Evolutionary conservation across 495 filamentous ascomycete genomes (phyloP), one percentile per base, ranked within the genome.

Genomic region (Pyrenula aspistea): DNA sequence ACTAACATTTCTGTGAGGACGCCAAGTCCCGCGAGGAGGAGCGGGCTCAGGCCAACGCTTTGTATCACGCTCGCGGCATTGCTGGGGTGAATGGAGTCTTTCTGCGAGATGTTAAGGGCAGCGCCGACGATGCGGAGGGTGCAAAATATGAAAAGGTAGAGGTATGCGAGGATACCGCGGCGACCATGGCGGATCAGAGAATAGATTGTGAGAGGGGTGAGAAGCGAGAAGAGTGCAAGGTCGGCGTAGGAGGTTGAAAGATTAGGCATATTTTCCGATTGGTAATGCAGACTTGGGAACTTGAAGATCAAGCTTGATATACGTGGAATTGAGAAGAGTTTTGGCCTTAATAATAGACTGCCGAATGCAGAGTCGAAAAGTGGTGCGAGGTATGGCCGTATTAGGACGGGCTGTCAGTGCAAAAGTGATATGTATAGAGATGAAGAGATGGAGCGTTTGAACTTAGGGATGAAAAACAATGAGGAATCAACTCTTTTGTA

Each of bases 1-100:
- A 62, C 72, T 58, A 56, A 76, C 74, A 70, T 63, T 61, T 76
- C 72, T 51, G 72, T 69, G 0, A 76, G 60, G 25, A 75, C 56
- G 0, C 71, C 69, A 59, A 61, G 62, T 2, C 58, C 51, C 0
- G 65, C 67, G 20, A 75, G 64, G n/a, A 77, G 61, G 4, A 77
- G 60, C 15, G 74, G 73, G 0, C 71, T 73, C 2, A 76, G 56
- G 2, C 74, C 74, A 48, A 77, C 67, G 36, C 67, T 71, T 1
- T 64, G 63, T 12, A 77, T 64, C 11, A 75, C 61, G 22, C 63
- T 58, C 3, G 70, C 71, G 11, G 62, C 63, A 8, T 62, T 49
- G 22, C 57, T 65, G 4, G 60, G 22, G 19, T 48, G 24, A 20
- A 25, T 47, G 20, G 24, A 10, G 10, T 56, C 61, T n/a, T 62